Evolutionary conservation across 2,329 filamentous ascomycete species (phyloP).

Genomic region (Penicillium frequentans): DNA sequence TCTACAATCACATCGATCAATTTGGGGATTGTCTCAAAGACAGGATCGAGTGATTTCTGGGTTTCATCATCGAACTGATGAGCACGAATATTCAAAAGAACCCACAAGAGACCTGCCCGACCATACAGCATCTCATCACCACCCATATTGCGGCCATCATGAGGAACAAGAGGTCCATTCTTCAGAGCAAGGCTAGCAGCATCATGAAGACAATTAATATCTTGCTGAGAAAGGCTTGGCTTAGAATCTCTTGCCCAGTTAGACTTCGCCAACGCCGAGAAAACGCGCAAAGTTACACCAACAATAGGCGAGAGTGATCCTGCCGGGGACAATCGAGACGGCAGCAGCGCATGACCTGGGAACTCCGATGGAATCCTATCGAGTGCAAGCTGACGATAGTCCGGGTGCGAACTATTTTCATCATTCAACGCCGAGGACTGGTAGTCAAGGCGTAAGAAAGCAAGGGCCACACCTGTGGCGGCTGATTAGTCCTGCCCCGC

Average conservation of each 20-base stretch:
- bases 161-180: constrained; percentile 27
- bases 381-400: constrained; percentile 29
- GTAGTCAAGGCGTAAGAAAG: constrained; percentile 39
- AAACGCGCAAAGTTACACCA: constrained; percentile 28
- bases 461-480: constrained; percentile 34
- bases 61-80: constrained; percentile 24
- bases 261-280: constrained; percentile 18
- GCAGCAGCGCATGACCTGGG: constrained; percentile 25
- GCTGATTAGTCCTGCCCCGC: constrained; percentile 1
- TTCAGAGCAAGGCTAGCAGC: constrained; percentile 30
- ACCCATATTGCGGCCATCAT: constrained; percentile 30
- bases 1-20: constrained; percentile 35
- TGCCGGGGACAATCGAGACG: constrained; percentile 35
- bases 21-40: constrained; percentile 30
- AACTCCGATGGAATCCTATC: constrained; percentile 27
- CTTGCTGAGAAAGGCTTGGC: constrained; percentile 22
- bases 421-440: constrained; percentile 30
- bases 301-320: constrained; percentile 32
- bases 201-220: constrained; percentile 30
- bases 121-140: constrained; percentile 42
- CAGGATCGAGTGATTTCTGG: constrained; percentile 17
- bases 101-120: constrained; percentile 39
- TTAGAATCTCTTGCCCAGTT: constrained; percentile 5
- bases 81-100: constrained; percentile 34
- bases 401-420: constrained; percentile 10